Evolutionary conservation across 2,329 filamentous ascomycete species (phyloP).

Genomic region (Incumbomyces lentus): DNA sequence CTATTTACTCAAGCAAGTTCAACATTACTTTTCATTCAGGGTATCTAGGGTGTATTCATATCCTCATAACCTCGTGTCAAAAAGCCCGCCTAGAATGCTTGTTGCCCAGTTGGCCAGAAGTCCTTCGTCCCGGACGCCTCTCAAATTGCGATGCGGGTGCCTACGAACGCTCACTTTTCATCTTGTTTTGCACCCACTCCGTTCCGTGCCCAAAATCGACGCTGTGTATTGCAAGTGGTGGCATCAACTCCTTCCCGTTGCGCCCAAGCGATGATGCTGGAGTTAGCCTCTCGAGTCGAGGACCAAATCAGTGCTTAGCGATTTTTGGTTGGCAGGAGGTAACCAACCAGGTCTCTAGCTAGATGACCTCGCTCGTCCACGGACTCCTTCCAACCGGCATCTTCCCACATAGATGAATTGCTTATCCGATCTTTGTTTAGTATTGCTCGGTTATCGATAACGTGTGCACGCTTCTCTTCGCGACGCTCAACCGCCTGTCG

Average conservation of each 20-base stretch:
- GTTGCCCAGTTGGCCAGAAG: too few relatives aligned
- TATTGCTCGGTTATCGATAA: slow-evolving; percentile 9
- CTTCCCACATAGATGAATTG: slow-evolving; percentile 16
- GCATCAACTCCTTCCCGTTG: too few relatives aligned
- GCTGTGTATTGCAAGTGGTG: too few relatives aligned
- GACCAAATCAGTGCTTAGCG: not conserved
- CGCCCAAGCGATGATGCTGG: too few relatives aligned
- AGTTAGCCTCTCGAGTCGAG: not conserved
- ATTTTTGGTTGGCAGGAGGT: slow-evolving; percentile 10
- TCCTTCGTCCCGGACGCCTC: too few relatives aligned
- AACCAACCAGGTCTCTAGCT: slow-evolving; percentile 16
- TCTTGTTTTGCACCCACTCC: not conserved
- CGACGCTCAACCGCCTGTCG: slow-evolving; percentile 14
- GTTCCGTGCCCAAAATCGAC: not conserved
- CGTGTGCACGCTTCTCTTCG: slow-evolving; percentile 14
- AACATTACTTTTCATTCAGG: not conserved
- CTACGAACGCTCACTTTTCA: slow-evolving; percentile 7
- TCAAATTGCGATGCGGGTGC: too few relatives aligned
- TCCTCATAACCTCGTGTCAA: not conserved
- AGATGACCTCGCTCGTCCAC: slow-evolving; percentile 10
- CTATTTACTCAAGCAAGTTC: not conserved
- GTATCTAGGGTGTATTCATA: slow-evolving; percentile 1
- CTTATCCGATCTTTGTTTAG: slow-evolving; percentile 15
- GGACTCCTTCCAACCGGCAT: slow-evolving; percentile 16
- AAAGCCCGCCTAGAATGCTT: not conserved